Conservation (phyloP, 1,284 basidiomycete species). For the Pterula multifida region DNA sequence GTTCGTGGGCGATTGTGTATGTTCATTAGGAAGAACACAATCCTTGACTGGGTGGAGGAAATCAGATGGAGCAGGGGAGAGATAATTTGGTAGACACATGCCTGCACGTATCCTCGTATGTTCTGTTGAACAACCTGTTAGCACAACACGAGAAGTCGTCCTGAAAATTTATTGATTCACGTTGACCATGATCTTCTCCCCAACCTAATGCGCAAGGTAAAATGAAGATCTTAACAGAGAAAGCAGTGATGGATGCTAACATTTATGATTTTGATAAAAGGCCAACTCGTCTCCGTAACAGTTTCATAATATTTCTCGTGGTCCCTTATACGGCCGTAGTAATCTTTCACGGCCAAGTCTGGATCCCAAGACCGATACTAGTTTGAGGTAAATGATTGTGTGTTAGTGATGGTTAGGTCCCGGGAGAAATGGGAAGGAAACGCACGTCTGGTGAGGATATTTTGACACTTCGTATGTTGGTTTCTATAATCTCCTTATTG, state of each 20-base stretch:
- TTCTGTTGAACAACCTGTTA: slow-evolving; percentile 15
- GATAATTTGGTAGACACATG: slow-evolving; percentile 16
- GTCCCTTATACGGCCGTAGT: slow-evolving; percentile 79
- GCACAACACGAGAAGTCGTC: background rate
- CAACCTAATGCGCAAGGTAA: slow-evolving; percentile 40
- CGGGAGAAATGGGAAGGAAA: slow-evolving; percentile 13
- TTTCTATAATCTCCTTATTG: slow-evolving; percentile 85
- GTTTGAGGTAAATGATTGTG: background rate
- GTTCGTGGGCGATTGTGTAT: slow-evolving; percentile 88
- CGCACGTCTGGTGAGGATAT: slow-evolving; percentile 93
- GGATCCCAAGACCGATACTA: slow-evolving; percentile 92
- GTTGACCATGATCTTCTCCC: slow-evolving; percentile 88
- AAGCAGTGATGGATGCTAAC: slow-evolving; percentile 23
- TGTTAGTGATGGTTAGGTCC: no score
- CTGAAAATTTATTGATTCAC: slow-evolving; percentile 28
- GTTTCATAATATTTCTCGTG: slow-evolving; percentile 88
- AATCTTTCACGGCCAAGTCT: slow-evolving; percentile 84
- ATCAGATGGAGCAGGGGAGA: slow-evolving; percentile 6
- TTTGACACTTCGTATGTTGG: slow-evolving; percentile 94
- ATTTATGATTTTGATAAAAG: slow-evolving; percentile 94
- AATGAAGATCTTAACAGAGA: slow-evolving; percentile 5
- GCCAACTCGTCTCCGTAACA: slow-evolving; percentile 75
- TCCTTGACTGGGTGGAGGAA: slow-evolving; percentile 53
- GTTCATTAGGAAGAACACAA: slow-evolving; percentile 97
- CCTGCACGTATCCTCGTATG: slow-evolving; percentile 79